Evolutionary conservation across 2,329 filamentous ascomycete genomes (phyloP), one percentile per base, ranked within the genome.

Genomic region (Chalaropsis ovoidea): DNA sequence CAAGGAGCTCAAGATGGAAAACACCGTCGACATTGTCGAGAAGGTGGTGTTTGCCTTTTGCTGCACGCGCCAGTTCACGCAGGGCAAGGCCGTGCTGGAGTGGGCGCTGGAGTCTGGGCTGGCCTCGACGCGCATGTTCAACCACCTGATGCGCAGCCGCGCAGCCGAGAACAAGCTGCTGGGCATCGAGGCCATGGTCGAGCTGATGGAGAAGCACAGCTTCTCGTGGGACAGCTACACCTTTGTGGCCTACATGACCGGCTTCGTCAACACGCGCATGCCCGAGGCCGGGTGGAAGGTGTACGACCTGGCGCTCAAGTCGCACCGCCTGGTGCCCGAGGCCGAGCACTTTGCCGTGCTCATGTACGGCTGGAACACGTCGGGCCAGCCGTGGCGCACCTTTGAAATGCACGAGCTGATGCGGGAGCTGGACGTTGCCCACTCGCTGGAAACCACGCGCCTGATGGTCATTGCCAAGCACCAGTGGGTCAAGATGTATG

Each of bases 121-220:
- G 0, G 77, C 80, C 1, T 75, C 74, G 24, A 85, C 85, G 1
- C 77, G 80, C 41, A 83, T 90, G 71, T 96, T 89, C 89, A 96
- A 96, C 72, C 80, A 84, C 64, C 76, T 96, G 41, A 77, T 96
- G 3, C 79, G 81, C 65, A 83, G 87, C 68, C 81, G 90, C 72
- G 89, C 88, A 6, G 76, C 83, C 65, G 80, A 82, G 6, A 82
- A 86, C 65, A 77, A 80, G 63, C 72, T 84, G 6, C 72, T 72
- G n/a, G 75, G 75, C 61, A 76, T 82, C 64, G 79, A 83, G 70
- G 76, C 74, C 3, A 66, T 82, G 6, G 74, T 84, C 24, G 73
- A 75, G 43, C 68, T 71, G 43, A 85, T 85, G 82, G 77, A 76
- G 24, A 72, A 76, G 13, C 72, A 75, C 47, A 71, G 74, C 0